Conservation (phyloP, 345 rosid genomes). For the Populus nigra region DNA sequence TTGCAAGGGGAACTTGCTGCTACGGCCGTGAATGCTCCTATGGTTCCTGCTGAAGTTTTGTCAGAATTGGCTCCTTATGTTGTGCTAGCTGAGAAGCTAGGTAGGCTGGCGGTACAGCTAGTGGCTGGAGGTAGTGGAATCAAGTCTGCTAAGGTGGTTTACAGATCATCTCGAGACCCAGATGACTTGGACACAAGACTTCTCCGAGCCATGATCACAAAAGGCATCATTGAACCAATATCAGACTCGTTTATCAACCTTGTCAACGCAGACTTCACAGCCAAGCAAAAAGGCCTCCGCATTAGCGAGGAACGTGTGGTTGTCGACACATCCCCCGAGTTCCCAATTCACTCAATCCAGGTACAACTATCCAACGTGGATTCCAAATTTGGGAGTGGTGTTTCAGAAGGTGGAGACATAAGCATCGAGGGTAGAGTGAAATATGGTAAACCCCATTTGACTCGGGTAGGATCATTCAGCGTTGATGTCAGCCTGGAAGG, state of each 20-base stretch:
- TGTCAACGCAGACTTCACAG: slow-evolving; percentile 84
- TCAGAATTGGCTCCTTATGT: slow-evolving; percentile 66
- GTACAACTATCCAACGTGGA: slow-evolving; percentile 56
- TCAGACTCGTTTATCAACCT: slow-evolving; percentile 64
- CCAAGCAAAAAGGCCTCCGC: slow-evolving; percentile 74
- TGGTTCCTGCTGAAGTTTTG: slow-evolving; percentile 65
- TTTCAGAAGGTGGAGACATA: slow-evolving; percentile 56
- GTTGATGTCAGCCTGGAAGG: slow-evolving; percentile 88
- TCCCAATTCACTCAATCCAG: slow-evolving; percentile 62
- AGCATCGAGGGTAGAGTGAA: slow-evolving; percentile 75
- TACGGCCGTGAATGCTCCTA: slow-evolving; percentile 86
- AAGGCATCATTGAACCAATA: slow-evolving; percentile 82
- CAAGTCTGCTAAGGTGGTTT: slow-evolving; percentile 57
- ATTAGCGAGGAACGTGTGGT: slow-evolving; percentile 63
- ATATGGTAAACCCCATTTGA: slow-evolving; percentile 60
- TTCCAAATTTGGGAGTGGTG: slow-evolving; percentile 64
- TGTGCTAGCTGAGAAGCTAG: slow-evolving; percentile 70
- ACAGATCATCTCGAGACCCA: slow-evolving; percentile 53
- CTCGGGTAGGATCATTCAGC: slow-evolving; percentile 51
- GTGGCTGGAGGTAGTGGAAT: slow-evolving; percentile 71
- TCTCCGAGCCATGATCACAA: slow-evolving; percentile 79
- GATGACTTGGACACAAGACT: slow-evolving; percentile 86
- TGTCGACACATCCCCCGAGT: slow-evolving; percentile 53
- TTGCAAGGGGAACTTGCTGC: slow-evolving; percentile 71
- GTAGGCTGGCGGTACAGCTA: slow-evolving; percentile 70